Evolutionary conservation across 2,329 filamentous ascomycete species (phyloP), one percentile per base, ranked within the genome.

Genomic region (Aureobasidium sp.): DNA sequence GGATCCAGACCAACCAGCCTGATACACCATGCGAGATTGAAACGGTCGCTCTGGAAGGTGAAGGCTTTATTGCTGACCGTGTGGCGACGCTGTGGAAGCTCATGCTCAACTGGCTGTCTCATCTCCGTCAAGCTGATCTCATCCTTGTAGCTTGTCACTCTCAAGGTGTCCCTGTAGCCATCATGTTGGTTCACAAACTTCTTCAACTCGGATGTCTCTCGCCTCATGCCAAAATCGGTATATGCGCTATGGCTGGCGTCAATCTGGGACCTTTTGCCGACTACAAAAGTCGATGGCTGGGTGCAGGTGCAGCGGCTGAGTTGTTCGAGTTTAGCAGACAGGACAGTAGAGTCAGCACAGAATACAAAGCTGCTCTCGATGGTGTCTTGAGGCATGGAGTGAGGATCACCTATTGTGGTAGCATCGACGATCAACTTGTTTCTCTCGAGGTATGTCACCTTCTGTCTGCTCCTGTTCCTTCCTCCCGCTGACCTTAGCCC

Each of bases 341-440:
- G 0, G 88, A 92, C 65, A 97, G 94, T 75, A 86, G 89, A 62
- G 93, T 98, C 16, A 95, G 94, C 0, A 91, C 91, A 73, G 89
- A 93, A 70, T 97, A 98, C 71, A 90, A 93, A 71, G 84, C 89
- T 33, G 90, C 94, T 0, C 81, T 98, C 4, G 90, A 92, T 73
- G 87, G 88, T 13, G 91, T 92, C 2, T 82, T 99, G 9, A 87
- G 90, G 20, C 91, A 93, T 72, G 94, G 95, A 16, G 93, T 93
- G 18, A 89, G 93, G 47, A 88, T 98, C 56, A 92, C 94, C 0
- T 98, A 95, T 76, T 87, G 97, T 67, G 95, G 95, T 63, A 98
- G 95, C 78, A 97, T 99, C 60, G 96, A 99, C 76, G 96, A 99
- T 78, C 96, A 99, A 78, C 85, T 99, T 3, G 95, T 99, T 18